Evolutionary conservation across 306 rosid species (phyloP).

Genomic region (Quercus gilva): DNA sequence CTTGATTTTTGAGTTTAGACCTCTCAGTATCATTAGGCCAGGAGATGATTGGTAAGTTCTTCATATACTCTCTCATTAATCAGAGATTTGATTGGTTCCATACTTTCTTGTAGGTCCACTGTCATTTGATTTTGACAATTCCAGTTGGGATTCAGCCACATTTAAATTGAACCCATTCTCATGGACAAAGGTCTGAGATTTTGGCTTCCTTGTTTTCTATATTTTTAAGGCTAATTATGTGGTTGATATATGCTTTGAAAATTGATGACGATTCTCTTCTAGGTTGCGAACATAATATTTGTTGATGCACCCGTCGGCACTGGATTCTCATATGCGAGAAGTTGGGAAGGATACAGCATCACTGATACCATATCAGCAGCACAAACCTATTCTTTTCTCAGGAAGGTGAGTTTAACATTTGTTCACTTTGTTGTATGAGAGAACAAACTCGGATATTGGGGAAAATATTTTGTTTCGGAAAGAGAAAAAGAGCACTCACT

Average conservation of each 20-base stretch:
- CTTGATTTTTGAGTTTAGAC: no score
- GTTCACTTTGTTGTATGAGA: no score
- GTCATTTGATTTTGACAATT: conserved; percentile 3
- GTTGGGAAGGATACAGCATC: conserved; percentile 9
- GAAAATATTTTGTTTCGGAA: no score
- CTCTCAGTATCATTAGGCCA: no score
- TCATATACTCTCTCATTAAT: no score
- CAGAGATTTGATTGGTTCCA: no score
- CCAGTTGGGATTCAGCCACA: conserved; percentile 27
- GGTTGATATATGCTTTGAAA: background rate
- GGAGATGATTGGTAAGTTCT: no score
- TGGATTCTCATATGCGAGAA: conserved; percentile 44
- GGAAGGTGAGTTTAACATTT: conserved; percentile 24
- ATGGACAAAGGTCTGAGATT: conserved; percentile 35
- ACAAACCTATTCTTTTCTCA: conserved; percentile 32
- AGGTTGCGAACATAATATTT: conserved; percentile 40
- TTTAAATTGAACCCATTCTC: conserved; percentile 39
- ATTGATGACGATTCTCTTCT: background rate
- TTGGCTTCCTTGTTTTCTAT: background rate
- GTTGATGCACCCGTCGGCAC: conserved; percentile 47
- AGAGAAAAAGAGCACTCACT: no score
- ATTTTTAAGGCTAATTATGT: background rate
- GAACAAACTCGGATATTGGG: no score
- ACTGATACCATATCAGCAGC: conserved; percentile 24
- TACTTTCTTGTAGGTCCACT: conserved; percentile 43